Evolutionary conservation across 2,329 filamentous ascomycete species (phyloP), one percentile per base, ranked within the genome.

Genomic region (Basipetospora chlamydospora): DNA sequence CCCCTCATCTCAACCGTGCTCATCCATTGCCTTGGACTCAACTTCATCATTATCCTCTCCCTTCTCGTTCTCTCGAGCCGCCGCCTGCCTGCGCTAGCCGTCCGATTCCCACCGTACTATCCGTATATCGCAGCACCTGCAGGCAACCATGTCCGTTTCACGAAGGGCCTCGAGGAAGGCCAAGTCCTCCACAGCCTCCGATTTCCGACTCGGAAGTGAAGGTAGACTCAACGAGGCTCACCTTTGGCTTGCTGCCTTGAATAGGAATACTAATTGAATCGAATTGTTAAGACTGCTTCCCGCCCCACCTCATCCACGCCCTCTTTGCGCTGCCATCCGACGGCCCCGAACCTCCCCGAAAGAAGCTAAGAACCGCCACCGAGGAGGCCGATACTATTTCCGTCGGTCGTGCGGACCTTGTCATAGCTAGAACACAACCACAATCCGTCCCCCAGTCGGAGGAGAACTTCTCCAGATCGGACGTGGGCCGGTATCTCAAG

Each of bases 241-340:
- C 11, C 9, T 22, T 6, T 15, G n/a, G 16, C 20, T 16, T 31
- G 16, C 16, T 17, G 29, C 20, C n/a, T n/a, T n/a, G n/a, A n/a
- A n/a, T n/a, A n/a, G n/a, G n/a, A n/a, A n/a, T n/a, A n/a, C 16
- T 31, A 6, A 31, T 17, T 31, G 16, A 28, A n/a, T n/a, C n/a
- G n/a, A n/a, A n/a, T n/a, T n/a, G n/a, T 21, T 22, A 34, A 43
- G 54, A 53, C 28, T 28, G 38, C 13, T 36, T 56, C 3, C 50
- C 53, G 7, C 32, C 35, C 1, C 34, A 29, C 6, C 35, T 56
- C 9, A 37, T 49, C 13, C 41, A 50, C 9, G 40, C 38, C 28
- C 33, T 56, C 8, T 33, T 44, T 3, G 29, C 26, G 17, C 25
- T 57, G 12, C 43, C 47, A 20, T 44, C 40, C 18, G 30, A 31